Evolutionary conservation across 2,329 filamentous ascomycete species (phyloP).

Genomic region (Penicillium glabrum): DNA sequence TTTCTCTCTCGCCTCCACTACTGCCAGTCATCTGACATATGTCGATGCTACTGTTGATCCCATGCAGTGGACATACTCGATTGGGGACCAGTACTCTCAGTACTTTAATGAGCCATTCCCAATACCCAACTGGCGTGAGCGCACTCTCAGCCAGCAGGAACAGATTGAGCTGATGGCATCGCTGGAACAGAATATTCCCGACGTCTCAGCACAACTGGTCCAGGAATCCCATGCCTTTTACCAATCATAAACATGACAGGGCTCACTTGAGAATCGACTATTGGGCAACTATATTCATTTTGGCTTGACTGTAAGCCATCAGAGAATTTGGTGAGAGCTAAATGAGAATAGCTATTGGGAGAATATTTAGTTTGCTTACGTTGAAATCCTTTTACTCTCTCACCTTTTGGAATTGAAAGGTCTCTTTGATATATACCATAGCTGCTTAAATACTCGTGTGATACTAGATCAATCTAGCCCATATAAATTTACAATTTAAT

Average conservation of each 20-base stretch:
- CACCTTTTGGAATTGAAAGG: slow-evolving; percentile 2
- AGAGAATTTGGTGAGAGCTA: slow-evolving; percentile 6
- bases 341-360: not conserved
- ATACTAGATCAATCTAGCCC: not conserved
- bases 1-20: slow-evolving; percentile 39
- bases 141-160: slow-evolving; percentile 74
- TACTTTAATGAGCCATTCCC: slow-evolving; percentile 49
- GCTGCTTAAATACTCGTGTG: not conserved
- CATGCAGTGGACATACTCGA: slow-evolving; percentile 44
- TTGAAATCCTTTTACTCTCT: slow-evolving; percentile 2
- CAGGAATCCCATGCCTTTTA: slow-evolving; percentile 45
- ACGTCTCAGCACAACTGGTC: slow-evolving; percentile 42
- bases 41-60: slow-evolving; percentile 36
- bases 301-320: not conserved
- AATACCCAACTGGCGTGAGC: slow-evolving; percentile 54
- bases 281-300: not conserved
- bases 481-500: not conserved
- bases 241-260: slow-evolving; percentile 26
- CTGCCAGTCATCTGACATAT: slow-evolving; percentile 36
- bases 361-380: not conserved
- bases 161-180: slow-evolving; percentile 80
- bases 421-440: slow-evolving; percentile 13
- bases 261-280: too few relatives aligned
- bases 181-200: slow-evolving; percentile 61
- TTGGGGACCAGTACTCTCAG: slow-evolving; percentile 49